Percentiles rank a stretch among this genome's conserved stretches.
These are phyloP conservation scores for Hypsizygus ulmarius DNA, from an alignment of 1,284 basidiomycete genomes.

Conservation along the genomic window DNA sequence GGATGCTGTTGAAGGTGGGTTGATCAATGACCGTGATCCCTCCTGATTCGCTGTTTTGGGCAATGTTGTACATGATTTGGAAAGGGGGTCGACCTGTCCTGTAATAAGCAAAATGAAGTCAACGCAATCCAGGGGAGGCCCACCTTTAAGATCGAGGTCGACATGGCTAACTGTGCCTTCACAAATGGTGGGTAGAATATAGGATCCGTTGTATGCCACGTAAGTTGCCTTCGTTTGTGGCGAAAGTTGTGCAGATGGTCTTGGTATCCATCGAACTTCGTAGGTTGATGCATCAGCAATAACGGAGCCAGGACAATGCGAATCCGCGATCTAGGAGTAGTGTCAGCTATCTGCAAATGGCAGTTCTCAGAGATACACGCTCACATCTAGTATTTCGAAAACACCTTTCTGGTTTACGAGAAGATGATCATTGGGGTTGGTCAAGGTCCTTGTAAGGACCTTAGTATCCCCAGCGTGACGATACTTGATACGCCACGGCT, in stretches of 20 bases:
- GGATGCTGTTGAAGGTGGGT: slow-evolving; percentile 84
- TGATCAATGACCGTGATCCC: slow-evolving; percentile 64
- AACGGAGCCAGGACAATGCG: slow-evolving; percentile 80
- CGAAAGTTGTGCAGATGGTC: slow-evolving; percentile 66
- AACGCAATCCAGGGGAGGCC: slow-evolving; percentile 18
- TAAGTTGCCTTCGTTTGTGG: slow-evolving; percentile 51
- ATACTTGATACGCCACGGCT: slow-evolving; percentile 89
- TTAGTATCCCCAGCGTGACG: slow-evolving; percentile 51
- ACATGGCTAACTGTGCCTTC: slow-evolving; percentile 78
- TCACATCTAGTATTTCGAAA: slow-evolving; percentile 74
- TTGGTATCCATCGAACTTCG: slow-evolving; percentile 71
- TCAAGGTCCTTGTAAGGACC: slow-evolving; percentile 45
- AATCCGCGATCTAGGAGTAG: slow-evolving; percentile 66
- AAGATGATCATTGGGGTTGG: slow-evolving; percentile 70
- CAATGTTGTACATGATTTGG: slow-evolving; percentile 82
- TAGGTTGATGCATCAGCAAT: slow-evolving; percentile 60
- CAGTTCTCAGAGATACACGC: slow-evolving; percentile 16
- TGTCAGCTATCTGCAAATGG: slow-evolving; percentile 10
- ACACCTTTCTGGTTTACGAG: slow-evolving; percentile 66
- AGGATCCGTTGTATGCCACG: slow-evolving; percentile 62
- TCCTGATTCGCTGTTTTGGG: slow-evolving; percentile 56
- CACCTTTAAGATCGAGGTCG: slow-evolving; percentile 76
- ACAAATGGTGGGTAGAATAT: slow-evolving; percentile 76
- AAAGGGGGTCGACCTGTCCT: slow-evolving; percentile 75
- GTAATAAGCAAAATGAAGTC: slow-evolving; percentile 7